Conservation (phyloP, 2,329 filamentous ascomycete genomes). For the Emergomyces africanus region DNA sequence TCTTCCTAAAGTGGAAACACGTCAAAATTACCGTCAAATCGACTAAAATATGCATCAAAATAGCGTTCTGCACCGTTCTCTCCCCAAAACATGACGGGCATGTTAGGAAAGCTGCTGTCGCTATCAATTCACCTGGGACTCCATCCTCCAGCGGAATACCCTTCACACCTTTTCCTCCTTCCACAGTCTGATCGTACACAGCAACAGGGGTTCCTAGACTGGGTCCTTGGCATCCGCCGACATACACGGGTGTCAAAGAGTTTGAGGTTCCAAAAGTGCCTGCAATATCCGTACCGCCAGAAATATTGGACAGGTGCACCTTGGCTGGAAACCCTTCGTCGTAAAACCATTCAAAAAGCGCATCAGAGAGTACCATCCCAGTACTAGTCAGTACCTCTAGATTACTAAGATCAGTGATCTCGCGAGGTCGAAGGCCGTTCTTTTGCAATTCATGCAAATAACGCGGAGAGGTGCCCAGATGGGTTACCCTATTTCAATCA, state of each 20-base stretch:
- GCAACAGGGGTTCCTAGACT: constrained; percentile 42
- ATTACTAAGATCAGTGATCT: constrained; percentile 48
- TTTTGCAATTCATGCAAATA: constrained; percentile 65
- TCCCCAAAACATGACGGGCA: constrained; percentile 54
- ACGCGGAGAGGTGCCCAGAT: constrained; percentile 61
- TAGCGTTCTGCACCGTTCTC: constrained; percentile 44
- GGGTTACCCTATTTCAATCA: constrained; percentile 43
- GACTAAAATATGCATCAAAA: constrained; percentile 41
- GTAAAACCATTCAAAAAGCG: constrained; percentile 70
- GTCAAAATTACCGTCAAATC: constrained; percentile 36
- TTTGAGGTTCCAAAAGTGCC: constrained; percentile 40
- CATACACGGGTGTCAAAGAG: constrained; percentile 53
- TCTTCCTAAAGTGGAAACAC: constrained; percentile 27
- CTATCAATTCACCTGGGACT: constrained; percentile 62
- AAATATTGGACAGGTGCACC: constrained; percentile 60
- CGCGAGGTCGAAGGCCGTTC: constrained; percentile 46
- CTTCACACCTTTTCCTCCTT: constrained; percentile 34
- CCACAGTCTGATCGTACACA: constrained; percentile 45
- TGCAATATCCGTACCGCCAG: constrained; percentile 63
- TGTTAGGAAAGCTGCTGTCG: constrained; percentile 61
- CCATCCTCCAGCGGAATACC: constrained; percentile 47
- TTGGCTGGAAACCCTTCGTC: constrained; percentile 55
- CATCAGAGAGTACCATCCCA: constrained; percentile 68
- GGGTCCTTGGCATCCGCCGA: constrained; percentile 44
- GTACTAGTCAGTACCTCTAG: constrained; percentile 56